phyloP scores from a whole-genome alignment of 768 basidiomycete species.

The Neoboletus magnificus region DNA sequence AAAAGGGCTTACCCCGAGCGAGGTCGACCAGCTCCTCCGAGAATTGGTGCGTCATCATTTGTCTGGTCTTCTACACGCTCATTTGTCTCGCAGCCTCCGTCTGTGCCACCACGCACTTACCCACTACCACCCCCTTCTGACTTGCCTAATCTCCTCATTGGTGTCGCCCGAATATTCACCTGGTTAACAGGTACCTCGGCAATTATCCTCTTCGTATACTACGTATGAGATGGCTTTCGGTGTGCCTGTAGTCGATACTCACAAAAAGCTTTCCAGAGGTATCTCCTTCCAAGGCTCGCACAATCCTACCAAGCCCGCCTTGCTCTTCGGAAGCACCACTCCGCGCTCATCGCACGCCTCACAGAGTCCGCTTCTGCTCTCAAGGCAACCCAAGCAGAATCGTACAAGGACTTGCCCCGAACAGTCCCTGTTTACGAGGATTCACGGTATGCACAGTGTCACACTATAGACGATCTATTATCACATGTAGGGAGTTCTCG shows the following conservation, averaged over 20 bases:
- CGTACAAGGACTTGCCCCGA: constrained; percentile 56
- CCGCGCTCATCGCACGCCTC: constrained; percentile 51
- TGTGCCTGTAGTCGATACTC: background rate
- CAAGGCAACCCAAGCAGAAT: constrained; percentile 53
- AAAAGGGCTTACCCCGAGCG: constrained; percentile 62
- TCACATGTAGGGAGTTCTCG: constrained; percentile 7
- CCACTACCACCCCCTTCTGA: constrained; percentile 67
- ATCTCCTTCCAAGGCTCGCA: constrained; percentile 64
- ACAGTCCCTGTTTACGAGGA: constrained; percentile 50
- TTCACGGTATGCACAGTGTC: constrained; percentile 40
- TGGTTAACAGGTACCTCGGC: constrained; percentile 70
- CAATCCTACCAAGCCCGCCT: constrained; percentile 58
- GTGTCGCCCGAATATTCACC: constrained; percentile 52
- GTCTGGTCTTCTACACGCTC: constrained; percentile 1
- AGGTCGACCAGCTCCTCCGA: constrained; percentile 57
- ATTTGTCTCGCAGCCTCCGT: constrained; percentile 35
- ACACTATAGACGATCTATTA: constrained; percentile 42
- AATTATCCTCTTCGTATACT: constrained; percentile 57
- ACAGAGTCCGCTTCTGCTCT: constrained; percentile 53
- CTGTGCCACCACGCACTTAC: constrained; percentile 69
- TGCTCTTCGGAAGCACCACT: constrained; percentile 59
- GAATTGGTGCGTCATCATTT: constrained; percentile 44
- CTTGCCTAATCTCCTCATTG: constrained; percentile 63
- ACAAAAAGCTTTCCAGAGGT: constrained; percentile 44
- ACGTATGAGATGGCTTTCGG: constrained; percentile 42